Conservation (phyloP, 345 rosid species). For the Kandelia obovata region DNA sequence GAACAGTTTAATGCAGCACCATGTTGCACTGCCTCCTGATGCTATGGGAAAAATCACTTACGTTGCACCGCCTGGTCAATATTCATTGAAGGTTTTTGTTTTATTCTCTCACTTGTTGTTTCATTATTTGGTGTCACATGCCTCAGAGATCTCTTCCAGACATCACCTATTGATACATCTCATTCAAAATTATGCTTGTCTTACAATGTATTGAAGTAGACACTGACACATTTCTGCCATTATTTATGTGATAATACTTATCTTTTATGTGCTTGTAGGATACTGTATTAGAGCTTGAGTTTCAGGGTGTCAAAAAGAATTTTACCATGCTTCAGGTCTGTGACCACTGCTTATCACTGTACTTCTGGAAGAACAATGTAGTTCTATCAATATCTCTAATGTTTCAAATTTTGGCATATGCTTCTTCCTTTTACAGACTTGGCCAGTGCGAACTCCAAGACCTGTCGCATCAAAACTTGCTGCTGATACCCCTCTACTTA, state of each 20-base stretch:
- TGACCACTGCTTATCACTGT: constrained; percentile 1
- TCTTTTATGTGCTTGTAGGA: constrained; percentile 47
- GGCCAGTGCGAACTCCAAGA: constrained; percentile 99
- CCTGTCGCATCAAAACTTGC: constrained; percentile 99
- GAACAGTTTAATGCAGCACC: constrained; percentile 90
- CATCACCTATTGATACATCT: too few species aligned
- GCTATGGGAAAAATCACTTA: constrained; percentile 94
- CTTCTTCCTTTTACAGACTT: constrained; percentile 50
- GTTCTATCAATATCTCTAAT: not conserved
- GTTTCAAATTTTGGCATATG: constrained; percentile 4
- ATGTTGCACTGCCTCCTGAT: constrained; percentile 90
- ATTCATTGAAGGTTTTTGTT: constrained; percentile 74
- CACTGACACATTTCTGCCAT: too few species aligned
- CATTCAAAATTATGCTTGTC: too few species aligned
- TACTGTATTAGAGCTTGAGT: constrained; percentile 93
- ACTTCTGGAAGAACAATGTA: not conserved
- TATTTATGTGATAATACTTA: too few species aligned
- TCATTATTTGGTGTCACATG: too few species aligned
- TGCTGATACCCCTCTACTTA: constrained; percentile 98
- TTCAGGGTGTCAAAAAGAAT: constrained; percentile 90
- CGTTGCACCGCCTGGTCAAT: constrained; percentile 97
- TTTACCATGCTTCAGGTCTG: constrained; percentile 98
- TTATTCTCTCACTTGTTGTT: constrained; percentile 3
- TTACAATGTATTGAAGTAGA: too few species aligned
- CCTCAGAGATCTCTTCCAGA: too few species aligned